These are phyloP conservation scores for Leptomonas seymouri DNA, from an alignment of 208 protist species.

Conservation along the genomic window DNA sequence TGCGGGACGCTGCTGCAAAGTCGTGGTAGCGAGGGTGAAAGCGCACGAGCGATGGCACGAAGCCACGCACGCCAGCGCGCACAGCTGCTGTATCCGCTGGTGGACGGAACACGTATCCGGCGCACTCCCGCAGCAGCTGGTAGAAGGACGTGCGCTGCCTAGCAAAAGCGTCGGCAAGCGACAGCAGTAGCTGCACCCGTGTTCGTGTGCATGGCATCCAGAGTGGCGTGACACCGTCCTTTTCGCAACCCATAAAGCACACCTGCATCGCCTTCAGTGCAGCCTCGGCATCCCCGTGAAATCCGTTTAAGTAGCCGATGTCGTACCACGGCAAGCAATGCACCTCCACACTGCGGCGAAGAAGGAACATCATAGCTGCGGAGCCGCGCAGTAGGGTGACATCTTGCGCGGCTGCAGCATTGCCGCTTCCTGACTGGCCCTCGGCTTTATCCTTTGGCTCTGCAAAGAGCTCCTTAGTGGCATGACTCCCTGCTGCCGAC, in stretches of 20 bases:
- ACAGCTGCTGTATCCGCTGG: constrained; percentile 4
- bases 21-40: constrained; percentile 79
- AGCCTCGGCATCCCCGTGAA: constrained; percentile 34
- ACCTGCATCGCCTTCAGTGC: constrained; percentile 39
- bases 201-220: constrained; percentile 74
- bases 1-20: constrained; percentile 21
- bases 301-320: constrained; percentile 42
- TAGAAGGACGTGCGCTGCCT: constrained; percentile 51
- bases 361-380: constrained; percentile 76
- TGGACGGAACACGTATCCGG: constrained; percentile 52
- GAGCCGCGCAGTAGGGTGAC: constrained; percentile 66
- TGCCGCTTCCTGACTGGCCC: background rate
- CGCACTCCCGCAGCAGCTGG: constrained; percentile 41
- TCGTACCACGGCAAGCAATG: constrained; percentile 69
- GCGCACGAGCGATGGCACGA: constrained; percentile 55
- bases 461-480: background rate
- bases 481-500: background rate
- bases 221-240: constrained; percentile 60
- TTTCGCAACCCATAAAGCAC: constrained; percentile 66
- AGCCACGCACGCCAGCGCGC: constrained; percentile 21
- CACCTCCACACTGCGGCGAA: constrained; percentile 63
- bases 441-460: constrained; percentile 1
- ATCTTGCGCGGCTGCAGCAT: background rate
- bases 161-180: constrained; percentile 36
- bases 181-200: constrained; percentile 66